A percentile compares a stretch with the other conserved stretches of the same genome.
Conservation (phyloP, 2,329 filamentous ascomycete genomes). For the Sporothrix mexicana region DNA sequence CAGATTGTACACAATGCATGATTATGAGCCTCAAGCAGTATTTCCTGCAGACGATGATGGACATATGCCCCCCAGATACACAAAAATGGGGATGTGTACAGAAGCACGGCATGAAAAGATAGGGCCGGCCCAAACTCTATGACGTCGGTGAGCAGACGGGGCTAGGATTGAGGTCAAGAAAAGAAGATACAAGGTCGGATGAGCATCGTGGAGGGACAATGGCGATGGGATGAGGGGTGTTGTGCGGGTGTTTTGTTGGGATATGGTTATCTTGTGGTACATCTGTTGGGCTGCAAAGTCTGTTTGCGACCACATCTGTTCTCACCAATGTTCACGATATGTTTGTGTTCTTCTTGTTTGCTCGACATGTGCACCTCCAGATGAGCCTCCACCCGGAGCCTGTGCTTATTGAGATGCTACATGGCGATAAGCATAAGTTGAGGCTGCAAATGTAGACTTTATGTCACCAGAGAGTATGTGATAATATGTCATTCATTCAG, state of each 20-base stretch:
- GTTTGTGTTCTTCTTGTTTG: background rate
- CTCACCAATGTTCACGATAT: background rate
- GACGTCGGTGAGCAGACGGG: background rate
- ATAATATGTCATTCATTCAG: too few species aligned
- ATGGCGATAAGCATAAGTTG: background rate
- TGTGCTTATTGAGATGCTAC: background rate
- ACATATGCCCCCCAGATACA: background rate
- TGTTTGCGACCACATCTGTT: background rate
- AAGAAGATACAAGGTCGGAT: background rate
- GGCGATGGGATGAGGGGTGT: background rate
- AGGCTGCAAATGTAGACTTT: background rate
- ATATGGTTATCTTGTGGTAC: background rate
- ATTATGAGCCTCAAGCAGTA: background rate
- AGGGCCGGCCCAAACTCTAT: background rate
- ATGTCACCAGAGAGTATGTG: background rate
- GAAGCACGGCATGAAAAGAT: background rate
- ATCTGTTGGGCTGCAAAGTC: background rate
- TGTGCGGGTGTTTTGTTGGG: background rate
- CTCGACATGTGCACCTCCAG: background rate
- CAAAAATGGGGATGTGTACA: slow-evolving; percentile 1
- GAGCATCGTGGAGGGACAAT: background rate
- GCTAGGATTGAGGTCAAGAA: background rate
- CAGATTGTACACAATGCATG: background rate
- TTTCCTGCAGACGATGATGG: background rate
- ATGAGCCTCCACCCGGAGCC: slow-evolving; percentile 9